Evolutionary conservation across 805 yeast species (phyloP), one percentile per base, ranked within the genome.

Genomic region (Lipomyces yamanashiensis): DNA sequence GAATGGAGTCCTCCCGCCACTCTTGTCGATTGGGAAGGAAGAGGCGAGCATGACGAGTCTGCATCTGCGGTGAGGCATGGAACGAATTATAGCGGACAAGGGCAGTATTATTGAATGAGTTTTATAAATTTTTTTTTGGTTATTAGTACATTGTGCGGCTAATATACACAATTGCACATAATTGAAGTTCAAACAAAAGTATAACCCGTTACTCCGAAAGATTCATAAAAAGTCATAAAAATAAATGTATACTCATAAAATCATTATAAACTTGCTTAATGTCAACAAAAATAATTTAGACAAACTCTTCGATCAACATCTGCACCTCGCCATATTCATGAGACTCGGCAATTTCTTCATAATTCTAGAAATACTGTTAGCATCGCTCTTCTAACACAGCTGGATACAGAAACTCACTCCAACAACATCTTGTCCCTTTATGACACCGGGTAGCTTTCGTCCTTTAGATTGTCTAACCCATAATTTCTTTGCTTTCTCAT

Each of bases 261-360:
- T 7, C 15, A n/a, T 4, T 10, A 8, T 15, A 39, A 5, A 12
- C 12, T 36, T 12, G 50, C 53, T 28, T 39, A 39, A 37, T 17
- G 37, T 36, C 23, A 13, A 41, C 28, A 28, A 28, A 28, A 19
- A 21, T 10, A 23, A 28, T 33, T 55, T 53, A 62, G 19, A 59
- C 62, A 40, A 59, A 63, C 36, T 67, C 70, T 21, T 65, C 63
- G 21, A 67, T 65, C 54, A 67, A 13, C 47, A 61, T 51, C 41
- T 57, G 50, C 40, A 74, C 69, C 48, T 71, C 73, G 33, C 74
- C 75, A 50, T 62, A 67, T 74, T 92, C 97, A 74, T 90, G 90
- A 48, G 92, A 92, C 53, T 90, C 95, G 59, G 89, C 93, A 61
- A 92, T 83, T 70, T 88, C 96, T 72, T 87, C 85, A 87, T 89